Evolutionary conservation across 352 stramenopile genomes (phyloP).

Genomic region (Lagenidium sp.): DNA sequence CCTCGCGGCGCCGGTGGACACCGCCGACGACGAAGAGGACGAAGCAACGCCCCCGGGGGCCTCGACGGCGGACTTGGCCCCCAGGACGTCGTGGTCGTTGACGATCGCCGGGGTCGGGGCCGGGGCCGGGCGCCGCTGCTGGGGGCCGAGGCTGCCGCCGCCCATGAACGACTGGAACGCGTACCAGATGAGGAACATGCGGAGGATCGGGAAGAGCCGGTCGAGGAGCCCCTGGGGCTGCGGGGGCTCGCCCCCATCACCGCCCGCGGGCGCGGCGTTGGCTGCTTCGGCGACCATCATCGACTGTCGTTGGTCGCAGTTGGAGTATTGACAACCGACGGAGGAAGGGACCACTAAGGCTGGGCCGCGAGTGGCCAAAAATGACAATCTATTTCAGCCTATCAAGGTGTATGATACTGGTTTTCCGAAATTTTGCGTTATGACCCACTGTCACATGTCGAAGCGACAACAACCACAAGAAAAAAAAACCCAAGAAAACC

Average conservation of each 20-base stretch:
- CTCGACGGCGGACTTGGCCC: neutral
- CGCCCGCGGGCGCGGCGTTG: no score
- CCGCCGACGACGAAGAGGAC: neutral
- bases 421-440: neutral
- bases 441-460: no score
- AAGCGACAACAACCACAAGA: no score
- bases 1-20: neutral
- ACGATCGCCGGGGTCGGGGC: no score
- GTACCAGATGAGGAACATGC: conserved; percentile 81
- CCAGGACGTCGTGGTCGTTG: no score
- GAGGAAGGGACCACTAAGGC: no score
- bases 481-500: no score
- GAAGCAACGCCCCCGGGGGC: no score
- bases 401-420: conserved; percentile 2
- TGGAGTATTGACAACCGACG: no score
- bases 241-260: conserved; percentile 7
- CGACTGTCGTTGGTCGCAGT: no score
- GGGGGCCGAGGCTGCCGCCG: conserved; percentile 19
- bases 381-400: neutral
- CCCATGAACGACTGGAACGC: conserved; percentile 50
- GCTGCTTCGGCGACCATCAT: no score
- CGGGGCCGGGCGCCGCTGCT: conserved; percentile 2
- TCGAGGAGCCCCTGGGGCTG: conserved; percentile 36
- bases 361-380: conserved; percentile 10
- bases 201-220: conserved; percentile 51